These are phyloP conservation scores for Vigna radiata DNA, from an alignment of 306 rosid species.

Conservation along the genomic window DNA sequence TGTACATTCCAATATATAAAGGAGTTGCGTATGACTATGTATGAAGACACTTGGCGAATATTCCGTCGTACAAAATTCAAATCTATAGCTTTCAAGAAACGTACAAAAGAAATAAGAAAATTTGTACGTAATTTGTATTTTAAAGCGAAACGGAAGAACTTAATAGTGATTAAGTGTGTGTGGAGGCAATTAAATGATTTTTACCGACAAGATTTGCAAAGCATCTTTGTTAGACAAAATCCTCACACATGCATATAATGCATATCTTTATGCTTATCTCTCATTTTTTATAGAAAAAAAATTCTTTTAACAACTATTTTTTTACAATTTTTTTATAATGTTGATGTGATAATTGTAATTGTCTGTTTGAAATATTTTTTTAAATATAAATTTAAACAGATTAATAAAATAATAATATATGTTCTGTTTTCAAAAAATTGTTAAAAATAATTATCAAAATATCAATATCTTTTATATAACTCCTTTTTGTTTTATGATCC, in stretches of 20 bases:
- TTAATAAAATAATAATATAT: no score
- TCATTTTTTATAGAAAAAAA: no score
- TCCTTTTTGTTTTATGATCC: conserved; percentile 40
- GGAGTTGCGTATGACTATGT: conserved; percentile 13
- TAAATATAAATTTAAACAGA: no score
- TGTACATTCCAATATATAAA: neutral
- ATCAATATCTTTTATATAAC: no score
- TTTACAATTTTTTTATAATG: no score
- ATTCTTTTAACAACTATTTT: no score
- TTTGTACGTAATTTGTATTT: neutral
- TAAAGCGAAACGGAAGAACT: conserved; percentile 1
- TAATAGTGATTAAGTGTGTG: neutral
- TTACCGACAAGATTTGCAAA: conserved; percentile 42
- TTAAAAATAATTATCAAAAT: no score
- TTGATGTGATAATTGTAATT: no score
- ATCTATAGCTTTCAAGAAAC: conserved; percentile 11
- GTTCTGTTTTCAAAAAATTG: no score
- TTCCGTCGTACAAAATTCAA: conserved; percentile 19
- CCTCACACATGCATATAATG: neutral
- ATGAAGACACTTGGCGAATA: conserved; percentile 9
- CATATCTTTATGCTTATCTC: neutral
- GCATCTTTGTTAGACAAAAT: conserved; percentile 41
- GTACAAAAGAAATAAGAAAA: conserved; percentile 25
- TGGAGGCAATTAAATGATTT: conserved; percentile 11
- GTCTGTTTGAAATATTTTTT: no score